Conservation (phyloP, 2,329 filamentous ascomycete species). For the Celoporthe dispersa region DNA sequence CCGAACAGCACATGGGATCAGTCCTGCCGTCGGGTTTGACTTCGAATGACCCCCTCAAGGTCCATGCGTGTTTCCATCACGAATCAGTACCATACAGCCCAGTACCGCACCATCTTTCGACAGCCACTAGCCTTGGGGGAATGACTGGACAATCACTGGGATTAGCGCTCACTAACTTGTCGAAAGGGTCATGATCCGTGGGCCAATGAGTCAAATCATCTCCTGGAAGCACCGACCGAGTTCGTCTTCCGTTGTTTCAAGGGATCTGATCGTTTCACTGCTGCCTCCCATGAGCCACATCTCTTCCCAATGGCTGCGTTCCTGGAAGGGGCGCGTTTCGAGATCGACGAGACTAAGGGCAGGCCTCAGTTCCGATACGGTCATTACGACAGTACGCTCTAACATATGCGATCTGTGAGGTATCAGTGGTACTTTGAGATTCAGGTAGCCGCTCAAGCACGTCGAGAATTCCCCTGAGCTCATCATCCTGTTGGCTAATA, state of each 20-base stretch:
- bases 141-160: not conserved
- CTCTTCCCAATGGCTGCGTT: not conserved
- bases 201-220: not conserved
- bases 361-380: not conserved
- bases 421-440: not conserved
- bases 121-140: not conserved
- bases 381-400: not conserved
- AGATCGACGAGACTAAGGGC: not conserved
- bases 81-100: not conserved
- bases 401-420: not conserved
- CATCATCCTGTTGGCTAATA: not conserved
- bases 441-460: not conserved
- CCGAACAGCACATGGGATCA: not conserved
- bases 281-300: not conserved
- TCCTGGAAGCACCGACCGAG: not conserved
- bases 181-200: not conserved
- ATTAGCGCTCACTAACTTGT: not conserved
- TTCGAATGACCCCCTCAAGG: not conserved
- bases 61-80: not conserved
- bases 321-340: not conserved
- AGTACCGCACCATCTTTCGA: not conserved
- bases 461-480: not conserved
- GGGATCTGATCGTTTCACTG: conserved; percentile 20
- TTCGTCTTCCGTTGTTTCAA: conserved; percentile 23
- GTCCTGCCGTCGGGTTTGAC: not conserved